Base-by-base conservation (phyloP, 2,329 filamentous ascomycete genomes). In the Calonectria hongkongensis region DNA sequence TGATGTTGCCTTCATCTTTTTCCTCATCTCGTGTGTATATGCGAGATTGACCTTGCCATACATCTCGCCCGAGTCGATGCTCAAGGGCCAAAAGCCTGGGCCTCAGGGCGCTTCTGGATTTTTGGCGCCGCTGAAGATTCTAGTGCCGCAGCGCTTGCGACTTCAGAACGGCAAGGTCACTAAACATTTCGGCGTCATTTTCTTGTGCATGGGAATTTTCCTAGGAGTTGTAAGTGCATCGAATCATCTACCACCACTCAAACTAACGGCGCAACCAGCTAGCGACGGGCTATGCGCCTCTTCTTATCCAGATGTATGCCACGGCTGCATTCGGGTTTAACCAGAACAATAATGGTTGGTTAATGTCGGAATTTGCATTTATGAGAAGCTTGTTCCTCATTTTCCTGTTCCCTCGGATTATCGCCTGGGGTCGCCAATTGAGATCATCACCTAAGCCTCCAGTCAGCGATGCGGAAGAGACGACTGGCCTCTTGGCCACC, bases 271-370 rank as follows among this genome's bases (percentile, higher is more conserved):
- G 8, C 21, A 3, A 4, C 25, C 68, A 88, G 79, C 86, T 94
- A 2, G 92, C 93, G 0, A 94, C 93, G 0, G 92, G 91, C 2
- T 94, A 93, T 69, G 92, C 92, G 0, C 90, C 91, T 0, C 86
- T 90, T 0, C 83, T 94, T 0, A 87, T 91, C 39, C 90, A 91
- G 73, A 87, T 91, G 85, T 91, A 91, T 68, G 88, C 89, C 2
- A 91, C 89, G 0, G 87, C 89, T 1, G 84, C 84, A 0, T 91
- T 91, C 73, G 83, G 86, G 71, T 92, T 91, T 70, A 84, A 84
- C 58, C 89, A 90, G n/a, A 86, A 83, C 0, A 85, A 90, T 66
- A 91, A 91, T 69, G 89, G 89, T 7, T 88, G 85, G 81, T 85
- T 91, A 50, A 90, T 91, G 87, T 88, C 89, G 0, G 88, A 87